These are phyloP conservation scores for Taphrina pruni DNA, from an alignment of 1,139 yeast species.

Conservation along the genomic window DNA sequence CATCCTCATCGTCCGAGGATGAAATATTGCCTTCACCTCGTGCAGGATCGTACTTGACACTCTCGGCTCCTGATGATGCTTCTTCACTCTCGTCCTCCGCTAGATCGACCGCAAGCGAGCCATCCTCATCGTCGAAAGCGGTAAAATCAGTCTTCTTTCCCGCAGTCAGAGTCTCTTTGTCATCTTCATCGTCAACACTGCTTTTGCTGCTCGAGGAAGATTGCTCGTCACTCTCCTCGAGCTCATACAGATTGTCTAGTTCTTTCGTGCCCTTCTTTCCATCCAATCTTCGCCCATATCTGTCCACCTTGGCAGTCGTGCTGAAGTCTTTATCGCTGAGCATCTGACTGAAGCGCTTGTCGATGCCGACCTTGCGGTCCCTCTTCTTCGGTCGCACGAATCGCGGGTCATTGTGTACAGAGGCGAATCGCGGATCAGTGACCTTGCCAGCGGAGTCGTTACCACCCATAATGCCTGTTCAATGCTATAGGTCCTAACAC, in stretches of 20 bases:
- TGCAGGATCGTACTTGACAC: constrained; percentile 62
- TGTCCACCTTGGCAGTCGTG: constrained; percentile 71
- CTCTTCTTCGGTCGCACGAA: constrained; percentile 74
- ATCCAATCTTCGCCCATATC: constrained; percentile 78
- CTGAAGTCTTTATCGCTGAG: constrained; percentile 67
- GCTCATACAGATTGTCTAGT: constrained; percentile 69
- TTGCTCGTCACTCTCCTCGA: constrained; percentile 50
- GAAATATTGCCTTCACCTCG: constrained; percentile 69
- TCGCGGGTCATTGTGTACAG: constrained; percentile 86
- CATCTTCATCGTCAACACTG: not conserved
- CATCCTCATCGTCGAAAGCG: constrained; percentile 46
- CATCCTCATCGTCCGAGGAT: constrained; percentile 54
- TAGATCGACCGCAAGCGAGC: constrained; percentile 48
- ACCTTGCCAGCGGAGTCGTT: constrained; percentile 12
- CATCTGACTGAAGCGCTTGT: constrained; percentile 76
- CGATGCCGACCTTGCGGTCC: constrained; percentile 77
- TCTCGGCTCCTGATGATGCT: constrained; percentile 47
- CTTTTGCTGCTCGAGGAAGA: constrained; percentile 45
- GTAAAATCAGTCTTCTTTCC: constrained; percentile 18
- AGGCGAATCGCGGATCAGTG: constrained; percentile 74
- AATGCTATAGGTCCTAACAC: too few species aligned
- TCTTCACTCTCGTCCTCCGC: constrained; percentile 48
- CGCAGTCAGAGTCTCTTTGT: not conserved
- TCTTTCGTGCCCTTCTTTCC: constrained; percentile 56
- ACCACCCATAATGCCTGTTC: not conserved